phyloP scores from a whole-genome alignment of 352 stramenopile genomes.

The Phytophthora kernoviae region DNA sequence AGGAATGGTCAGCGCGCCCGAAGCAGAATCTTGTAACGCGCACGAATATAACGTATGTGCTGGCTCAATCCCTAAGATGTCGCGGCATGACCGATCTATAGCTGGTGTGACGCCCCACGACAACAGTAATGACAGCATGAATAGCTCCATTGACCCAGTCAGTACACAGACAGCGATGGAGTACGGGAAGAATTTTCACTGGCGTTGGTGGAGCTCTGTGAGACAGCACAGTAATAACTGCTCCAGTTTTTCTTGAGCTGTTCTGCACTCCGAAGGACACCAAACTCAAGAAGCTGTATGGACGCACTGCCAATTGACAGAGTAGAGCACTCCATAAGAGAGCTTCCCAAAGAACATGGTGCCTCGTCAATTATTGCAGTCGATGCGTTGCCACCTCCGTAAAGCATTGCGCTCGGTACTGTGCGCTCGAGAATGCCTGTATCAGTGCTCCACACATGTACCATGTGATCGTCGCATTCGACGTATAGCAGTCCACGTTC shows the following conservation, averaged over 20 bases:
- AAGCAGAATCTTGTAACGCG: constrained; percentile 57
- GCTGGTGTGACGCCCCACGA: constrained; percentile 72
- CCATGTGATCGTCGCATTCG: constrained; percentile 76
- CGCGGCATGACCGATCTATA: constrained; percentile 66
- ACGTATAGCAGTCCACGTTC: constrained; percentile 63
- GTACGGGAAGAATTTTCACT: constrained; percentile 4
- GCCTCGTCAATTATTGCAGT: constrained; percentile 9
- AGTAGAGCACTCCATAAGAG: constrained; percentile 53
- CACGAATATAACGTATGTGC: constrained; percentile 68
- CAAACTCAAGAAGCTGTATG: constrained; percentile 70
- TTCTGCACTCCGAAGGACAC: constrained; percentile 65
- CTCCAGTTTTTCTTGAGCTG: constrained; percentile 77
- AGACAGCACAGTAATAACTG: constrained; percentile 55
- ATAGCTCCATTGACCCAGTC: constrained; percentile 71
- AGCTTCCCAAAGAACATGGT: constrained; percentile 1
- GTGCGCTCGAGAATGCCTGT: constrained; percentile 78
- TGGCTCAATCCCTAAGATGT: constrained; percentile 59
- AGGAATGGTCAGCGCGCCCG: constrained; percentile 71
- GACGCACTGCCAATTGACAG: constrained; percentile 56
- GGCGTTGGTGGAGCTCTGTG: constrained; percentile 1
- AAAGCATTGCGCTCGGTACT: constrained; percentile 58
- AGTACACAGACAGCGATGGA: constrained; percentile 47
- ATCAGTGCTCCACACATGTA: constrained; percentile 81
- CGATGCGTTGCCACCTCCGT: constrained; percentile 45
- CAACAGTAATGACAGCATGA: constrained; percentile 75